Percentiles rank a stretch among this genome's conserved stretches.
Conservation (phyloP, 2,329 filamentous ascomycete species). For the Aspergillus tubingensis region DNA sequence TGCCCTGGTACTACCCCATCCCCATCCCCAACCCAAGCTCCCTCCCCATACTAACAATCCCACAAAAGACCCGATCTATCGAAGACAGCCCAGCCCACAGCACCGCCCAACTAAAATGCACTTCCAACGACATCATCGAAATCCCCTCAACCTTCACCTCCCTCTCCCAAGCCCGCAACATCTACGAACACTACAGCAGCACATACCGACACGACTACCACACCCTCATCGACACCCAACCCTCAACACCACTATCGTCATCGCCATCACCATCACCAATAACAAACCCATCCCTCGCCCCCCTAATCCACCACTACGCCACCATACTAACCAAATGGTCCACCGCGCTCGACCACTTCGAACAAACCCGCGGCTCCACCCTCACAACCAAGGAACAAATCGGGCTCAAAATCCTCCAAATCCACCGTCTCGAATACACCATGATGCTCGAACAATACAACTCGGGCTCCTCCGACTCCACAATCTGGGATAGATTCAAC, state of each 20-base stretch:
- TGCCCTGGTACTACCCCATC: slow-evolving; percentile 3
- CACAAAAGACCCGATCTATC: neutral
- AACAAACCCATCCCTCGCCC: neutral
- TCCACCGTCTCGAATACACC: slow-evolving; percentile 7
- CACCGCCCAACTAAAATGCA: neutral
- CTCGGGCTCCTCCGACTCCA: slow-evolving; percentile 16
- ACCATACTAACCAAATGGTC: neutral
- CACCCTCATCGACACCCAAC: neutral
- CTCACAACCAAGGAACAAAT: slow-evolving; percentile 7
- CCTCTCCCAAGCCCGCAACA: slow-evolving; percentile 10
- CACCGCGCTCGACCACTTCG: slow-evolving; percentile 5
- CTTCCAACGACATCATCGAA: neutral
- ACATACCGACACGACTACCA: neutral
- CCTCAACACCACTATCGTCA: too few species aligned
- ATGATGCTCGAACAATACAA: slow-evolving; percentile 12
- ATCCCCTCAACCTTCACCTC: slow-evolving; percentile 8
- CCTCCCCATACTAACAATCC: too few species aligned
- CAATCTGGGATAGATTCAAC: slow-evolving; percentile 27
- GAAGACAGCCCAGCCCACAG: neutral
- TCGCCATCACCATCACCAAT: too few species aligned
- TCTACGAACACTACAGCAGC: slow-evolving; percentile 5
- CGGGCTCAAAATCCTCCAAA: slow-evolving; percentile 9
- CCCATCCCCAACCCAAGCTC: too few species aligned
- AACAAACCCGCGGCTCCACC: neutral
- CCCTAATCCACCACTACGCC: neutral